phyloP scores from a whole-genome alignment of 1,284 basidiomycete species.

The Sanguinoderma infundibulare region DNA sequence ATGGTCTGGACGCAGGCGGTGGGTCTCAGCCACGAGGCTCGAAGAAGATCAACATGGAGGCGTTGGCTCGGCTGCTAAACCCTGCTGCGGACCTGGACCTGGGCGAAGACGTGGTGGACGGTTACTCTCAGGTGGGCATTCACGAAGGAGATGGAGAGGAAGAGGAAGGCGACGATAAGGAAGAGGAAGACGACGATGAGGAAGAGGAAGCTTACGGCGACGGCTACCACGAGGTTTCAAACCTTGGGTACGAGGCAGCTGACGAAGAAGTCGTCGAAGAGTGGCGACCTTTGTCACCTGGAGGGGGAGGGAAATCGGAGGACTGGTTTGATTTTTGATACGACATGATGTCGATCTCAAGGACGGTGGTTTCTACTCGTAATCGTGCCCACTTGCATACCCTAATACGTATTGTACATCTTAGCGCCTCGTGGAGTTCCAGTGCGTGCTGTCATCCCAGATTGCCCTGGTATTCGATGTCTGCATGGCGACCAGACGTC shows the following conservation, averaged over 20 bases:
- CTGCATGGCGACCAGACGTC: too few species aligned
- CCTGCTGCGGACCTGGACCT: conserved; percentile 20
- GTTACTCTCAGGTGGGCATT: neutral
- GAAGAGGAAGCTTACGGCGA: neutral
- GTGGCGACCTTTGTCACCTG: conserved; percentile 43
- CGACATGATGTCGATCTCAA: neutral
- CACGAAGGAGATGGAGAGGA: conserved; percentile 8
- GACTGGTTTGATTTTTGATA: conserved; percentile 34
- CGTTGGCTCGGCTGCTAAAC: conserved; percentile 38
- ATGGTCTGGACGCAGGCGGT: conserved; percentile 4
- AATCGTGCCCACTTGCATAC: conserved; percentile 4
- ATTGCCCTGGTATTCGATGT: too few species aligned
- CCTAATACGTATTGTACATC: conserved; percentile 13
- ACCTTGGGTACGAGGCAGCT: neutral
- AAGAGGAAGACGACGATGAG: conserved; percentile 11
- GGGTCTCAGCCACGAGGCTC: conserved; percentile 26
- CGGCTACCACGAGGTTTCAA: neutral
- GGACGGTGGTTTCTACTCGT: neutral
- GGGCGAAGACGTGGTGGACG: neutral
- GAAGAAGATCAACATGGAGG: conserved; percentile 43
- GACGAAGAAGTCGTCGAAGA: conserved; percentile 40
- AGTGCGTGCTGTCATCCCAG: too few species aligned
- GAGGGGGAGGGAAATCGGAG: conserved; percentile 28
- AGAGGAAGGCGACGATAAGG: conserved; percentile 13
- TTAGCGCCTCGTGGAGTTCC: too few species aligned